phyloP scores from a whole-genome alignment of 2,329 filamentous ascomycete species.

The Aspergillus clavatus region DNA sequence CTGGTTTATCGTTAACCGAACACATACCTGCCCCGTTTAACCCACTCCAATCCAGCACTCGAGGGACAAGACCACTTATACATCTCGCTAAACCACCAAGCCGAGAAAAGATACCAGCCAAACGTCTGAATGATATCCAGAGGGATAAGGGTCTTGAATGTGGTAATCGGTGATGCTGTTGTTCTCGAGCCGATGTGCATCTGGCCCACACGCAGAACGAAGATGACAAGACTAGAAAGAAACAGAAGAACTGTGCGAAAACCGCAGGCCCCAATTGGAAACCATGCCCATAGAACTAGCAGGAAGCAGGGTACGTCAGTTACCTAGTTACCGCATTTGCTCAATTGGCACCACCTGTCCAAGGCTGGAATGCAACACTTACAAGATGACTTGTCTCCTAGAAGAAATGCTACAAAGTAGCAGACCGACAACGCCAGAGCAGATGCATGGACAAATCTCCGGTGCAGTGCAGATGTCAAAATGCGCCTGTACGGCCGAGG shows the following conservation, averaged over 20 bases:
- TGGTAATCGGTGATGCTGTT: slow-evolving; percentile 62
- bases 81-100: slow-evolving; percentile 71
- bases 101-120: slow-evolving; percentile 72
- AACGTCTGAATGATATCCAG: slow-evolving; percentile 64
- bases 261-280: slow-evolving; percentile 71
- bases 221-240: slow-evolving; percentile 67
- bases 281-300: slow-evolving; percentile 78
- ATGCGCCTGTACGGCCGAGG: slow-evolving; percentile 72
- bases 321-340: neutral
- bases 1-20: neutral
- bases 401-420: slow-evolving; percentile 65
- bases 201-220: slow-evolving; percentile 80
- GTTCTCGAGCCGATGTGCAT: slow-evolving; percentile 72
- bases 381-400: slow-evolving; percentile 68
- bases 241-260: slow-evolving; percentile 72
- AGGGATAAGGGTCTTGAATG: slow-evolving; percentile 55
- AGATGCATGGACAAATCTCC: slow-evolving; percentile 76
- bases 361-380: slow-evolving; percentile 32
- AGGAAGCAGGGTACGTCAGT: slow-evolving; percentile 6
- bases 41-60: slow-evolving; percentile 62
- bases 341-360: neutral
- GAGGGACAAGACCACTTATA: slow-evolving; percentile 68
- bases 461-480: slow-evolving; percentile 80
- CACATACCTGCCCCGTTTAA: slow-evolving; percentile 63
- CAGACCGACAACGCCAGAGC: slow-evolving; percentile 64